Base-by-base conservation (phyloP, 148 eudicot genomes). In the Amaranthus cruentus region DNA sequence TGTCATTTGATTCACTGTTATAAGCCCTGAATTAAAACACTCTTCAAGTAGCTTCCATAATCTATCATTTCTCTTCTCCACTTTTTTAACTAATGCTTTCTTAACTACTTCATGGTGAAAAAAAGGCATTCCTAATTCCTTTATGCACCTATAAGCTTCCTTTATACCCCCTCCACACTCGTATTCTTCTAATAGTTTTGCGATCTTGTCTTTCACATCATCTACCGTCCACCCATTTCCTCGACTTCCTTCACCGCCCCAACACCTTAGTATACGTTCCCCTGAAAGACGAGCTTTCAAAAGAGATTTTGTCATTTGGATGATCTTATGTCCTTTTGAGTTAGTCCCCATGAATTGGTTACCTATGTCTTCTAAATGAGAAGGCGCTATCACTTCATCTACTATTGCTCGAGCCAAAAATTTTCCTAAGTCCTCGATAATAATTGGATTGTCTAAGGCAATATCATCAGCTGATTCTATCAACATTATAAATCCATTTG, bases 101-200 rank as follows among this genome's bases (percentile, higher is more conserved):
- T 87, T 87, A 42, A 87, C 90, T 60, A 87, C 81, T 66, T 87
- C 90, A 38, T 87, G 90, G 75, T 87, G 87, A 72, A 85, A 87
- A 60, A 85, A 87, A 0, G 88, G 88, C 87, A 83, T 80, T 3
- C 84, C 84, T 56, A 87, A 50, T 68, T 87, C 90, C 63, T 85
- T 85, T 75, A 87, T 85, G 66, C 90, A 87, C 55, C 79, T 78
- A 72, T 75, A 85, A 8, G 90, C 88, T 78, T 87, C 88, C 42
- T 73, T 66, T 73, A 79, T n/a, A 63, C 76, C 90, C 5, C 90
- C 90, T 58, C 90, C 90, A 61, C 87, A 77, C 55, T 87, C 90
- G 11, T 77, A 87, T 76, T 87, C 90, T 77, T 87, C 88, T 47
- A 87, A 63, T 5, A 87, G 72, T 43, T 82, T 87, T 8, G 18